phyloP scores from a whole-genome alignment of 1,284 basidiomycete species.

The Earliella scabrosa region DNA sequence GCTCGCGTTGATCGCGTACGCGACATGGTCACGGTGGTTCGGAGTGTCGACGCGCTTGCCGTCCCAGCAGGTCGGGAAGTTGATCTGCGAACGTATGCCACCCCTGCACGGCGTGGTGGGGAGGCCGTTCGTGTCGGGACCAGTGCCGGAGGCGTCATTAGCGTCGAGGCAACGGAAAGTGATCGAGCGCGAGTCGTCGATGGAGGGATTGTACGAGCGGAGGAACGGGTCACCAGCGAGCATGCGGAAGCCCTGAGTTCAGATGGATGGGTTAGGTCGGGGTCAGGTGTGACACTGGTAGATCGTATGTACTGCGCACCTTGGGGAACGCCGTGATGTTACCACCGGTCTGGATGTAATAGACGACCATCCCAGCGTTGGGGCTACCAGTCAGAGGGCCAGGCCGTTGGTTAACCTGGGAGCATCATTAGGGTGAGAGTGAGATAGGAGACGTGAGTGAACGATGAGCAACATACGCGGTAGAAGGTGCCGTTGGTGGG shows the following conservation, averaged over 20 bases:
- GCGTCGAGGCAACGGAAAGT: slow-evolving; percentile 32
- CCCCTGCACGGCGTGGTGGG: slow-evolving; percentile 27
- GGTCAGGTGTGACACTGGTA: too few species aligned
- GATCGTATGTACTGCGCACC: not conserved
- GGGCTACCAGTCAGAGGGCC: slow-evolving; percentile 4
- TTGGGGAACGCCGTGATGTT: slow-evolving; percentile 29
- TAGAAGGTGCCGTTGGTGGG: slow-evolving; percentile 33
- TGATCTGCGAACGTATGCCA: slow-evolving; percentile 34
- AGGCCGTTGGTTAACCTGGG: slow-evolving; percentile 3
- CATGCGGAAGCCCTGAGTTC: slow-evolving; percentile 32
- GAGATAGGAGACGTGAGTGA: slow-evolving; percentile 5
- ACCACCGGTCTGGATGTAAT: slow-evolving; percentile 23
- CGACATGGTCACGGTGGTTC: slow-evolving; percentile 17
- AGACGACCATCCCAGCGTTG: slow-evolving; percentile 11
- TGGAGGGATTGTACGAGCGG: slow-evolving; percentile 28
- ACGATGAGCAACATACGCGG: slow-evolving; percentile 21
- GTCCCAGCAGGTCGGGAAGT: slow-evolving; percentile 34
- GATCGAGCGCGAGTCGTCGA: slow-evolving; percentile 27
- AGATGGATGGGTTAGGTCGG: not conserved
- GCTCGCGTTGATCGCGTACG: slow-evolving; percentile 31
- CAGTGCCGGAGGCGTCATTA: slow-evolving; percentile 24
- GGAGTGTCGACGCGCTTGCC: slow-evolving; percentile 29
- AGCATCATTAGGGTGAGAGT: not conserved
- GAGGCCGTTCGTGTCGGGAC: slow-evolving; percentile 25
- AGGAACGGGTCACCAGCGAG: slow-evolving; percentile 31